Evolutionary conservation across 2,329 filamentous ascomycete genomes (phyloP), one percentile per base, ranked within the genome.

Genomic region (Ceratocystis albifundus): DNA sequence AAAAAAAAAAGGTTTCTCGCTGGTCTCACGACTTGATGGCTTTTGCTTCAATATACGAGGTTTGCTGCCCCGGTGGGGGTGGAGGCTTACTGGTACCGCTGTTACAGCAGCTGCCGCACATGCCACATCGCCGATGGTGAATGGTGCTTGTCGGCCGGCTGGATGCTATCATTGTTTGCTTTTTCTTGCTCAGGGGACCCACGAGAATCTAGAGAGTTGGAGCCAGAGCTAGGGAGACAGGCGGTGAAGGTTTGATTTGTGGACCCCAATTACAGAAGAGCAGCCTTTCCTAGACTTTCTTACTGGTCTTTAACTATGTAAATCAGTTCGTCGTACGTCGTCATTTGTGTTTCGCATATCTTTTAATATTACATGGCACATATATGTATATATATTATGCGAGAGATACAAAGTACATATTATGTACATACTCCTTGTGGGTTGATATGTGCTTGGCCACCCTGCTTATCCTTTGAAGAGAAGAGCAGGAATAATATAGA

Each of bases 211-310:
- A 53, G 10, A 22, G 48, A 53, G 48, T 22, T 25, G 3, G 48
- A 20, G 22, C n/a, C 3, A 15, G 36, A 41, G 36, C 36, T 41
- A 12, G 15, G 12, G 36, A 41, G 36, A 41, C 12, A 41, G 15
- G 55, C 55, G 55, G 55, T 59, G 55, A 59, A 28, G 8, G 17
- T 57, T 57, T 57, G n/a, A 28, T 15, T 57, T 57, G 36, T 41
- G 36, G 36, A 15, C 36, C 36, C 15, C 12, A 15, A 41, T 41
- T 41, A 15, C 1, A 4, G 36, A 41, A 41, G 36, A 41, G 15
- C 36, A 41, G 0, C 36, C 12, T 12, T 41, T 41, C 10, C 48
- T 25, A 50, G 6, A 20, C 20, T 50, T 8, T 1, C 7, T 12
- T 25, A 4, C 22, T 41, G 36, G 48, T 22, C 20, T 28, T 22